A percentile compares a stretch with the other conserved stretches of the same genome.
Conservation (phyloP, 495 filamentous ascomycete species). For the Evansstolkia leycettana region DNA sequence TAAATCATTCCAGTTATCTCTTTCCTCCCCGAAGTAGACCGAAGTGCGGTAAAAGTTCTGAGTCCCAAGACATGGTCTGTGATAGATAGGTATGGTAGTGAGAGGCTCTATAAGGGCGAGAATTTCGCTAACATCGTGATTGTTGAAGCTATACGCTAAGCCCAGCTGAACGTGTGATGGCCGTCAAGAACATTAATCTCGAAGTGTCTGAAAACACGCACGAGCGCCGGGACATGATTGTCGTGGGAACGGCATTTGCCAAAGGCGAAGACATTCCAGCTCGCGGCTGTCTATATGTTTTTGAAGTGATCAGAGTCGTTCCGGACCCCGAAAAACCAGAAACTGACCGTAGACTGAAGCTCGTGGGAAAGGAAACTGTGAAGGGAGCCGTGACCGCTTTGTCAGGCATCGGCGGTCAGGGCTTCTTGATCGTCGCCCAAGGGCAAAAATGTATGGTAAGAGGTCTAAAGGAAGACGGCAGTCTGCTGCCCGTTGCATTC, state of each 20-base stretch:
- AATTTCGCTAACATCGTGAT: not conserved
- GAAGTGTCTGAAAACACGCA: constrained; percentile 86
- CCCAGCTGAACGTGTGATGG: constrained; percentile 61
- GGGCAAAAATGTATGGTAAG: constrained; percentile 96
- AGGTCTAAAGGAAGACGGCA: constrained; percentile 88
- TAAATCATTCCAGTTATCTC: constrained; percentile 26
- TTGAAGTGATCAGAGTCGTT: constrained; percentile 81
- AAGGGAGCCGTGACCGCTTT: constrained; percentile 88
- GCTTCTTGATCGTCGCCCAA: constrained; percentile 81
- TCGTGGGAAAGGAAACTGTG: constrained; percentile 79
- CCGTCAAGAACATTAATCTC: constrained; percentile 70
- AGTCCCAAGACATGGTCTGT: constrained; percentile 63
- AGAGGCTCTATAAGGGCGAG: not conserved
- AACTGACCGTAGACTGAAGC: constrained; percentile 70
- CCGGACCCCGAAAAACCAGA: constrained; percentile 79
- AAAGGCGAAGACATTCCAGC: constrained; percentile 82
- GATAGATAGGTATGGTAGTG: constrained; percentile 51
- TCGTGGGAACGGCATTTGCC: constrained; percentile 71
- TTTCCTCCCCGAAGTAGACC: constrained; percentile 56
- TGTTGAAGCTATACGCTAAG: constrained; percentile 40
- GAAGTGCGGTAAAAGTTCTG: constrained; percentile 59
- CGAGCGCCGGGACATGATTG: constrained; percentile 66
- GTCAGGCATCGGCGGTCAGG: constrained; percentile 80
- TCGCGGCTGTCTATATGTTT: constrained; percentile 79
- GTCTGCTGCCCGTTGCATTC: constrained; percentile 85